phyloP scores from a whole-genome alignment of 2,329 filamentous ascomycete genomes.

The Ceratocystis variospora region DNA sequence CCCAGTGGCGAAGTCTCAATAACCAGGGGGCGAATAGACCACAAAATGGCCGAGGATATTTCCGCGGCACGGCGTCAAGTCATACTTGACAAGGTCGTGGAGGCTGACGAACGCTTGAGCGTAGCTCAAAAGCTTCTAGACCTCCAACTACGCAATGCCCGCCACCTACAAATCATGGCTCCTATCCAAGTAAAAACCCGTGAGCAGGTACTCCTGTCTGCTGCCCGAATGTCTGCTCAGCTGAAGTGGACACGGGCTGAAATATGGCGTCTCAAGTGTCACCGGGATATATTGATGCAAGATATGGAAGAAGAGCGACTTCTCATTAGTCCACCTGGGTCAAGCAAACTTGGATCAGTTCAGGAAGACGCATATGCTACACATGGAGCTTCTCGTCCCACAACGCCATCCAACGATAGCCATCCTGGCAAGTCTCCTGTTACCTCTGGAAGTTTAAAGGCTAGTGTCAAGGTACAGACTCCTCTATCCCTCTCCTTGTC shows the following conservation, averaged over 20 bases:
- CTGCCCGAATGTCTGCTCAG: constrained; percentile 71
- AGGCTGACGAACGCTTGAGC: constrained; percentile 67
- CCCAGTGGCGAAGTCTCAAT: constrained; percentile 61
- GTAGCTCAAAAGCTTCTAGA: constrained; percentile 66
- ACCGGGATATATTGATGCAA: constrained; percentile 72
- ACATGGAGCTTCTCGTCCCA: constrained; percentile 11
- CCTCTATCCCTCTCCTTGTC: constrained; percentile 10
- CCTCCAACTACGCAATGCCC: constrained; percentile 69
- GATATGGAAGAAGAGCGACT: constrained; percentile 66
- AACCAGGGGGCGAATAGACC: constrained; percentile 59
- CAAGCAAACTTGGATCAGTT: constrained; percentile 7
- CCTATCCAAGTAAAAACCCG: constrained; percentile 84
- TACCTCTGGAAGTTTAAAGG: background rate
- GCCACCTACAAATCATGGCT: constrained; percentile 76
- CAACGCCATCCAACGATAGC: constrained; percentile 7
- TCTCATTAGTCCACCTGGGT: constrained; percentile 5
- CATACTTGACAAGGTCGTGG: constrained; percentile 69
- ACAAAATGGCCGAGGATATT: constrained; percentile 75
- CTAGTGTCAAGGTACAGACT: background rate
- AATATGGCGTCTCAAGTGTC: constrained; percentile 82
- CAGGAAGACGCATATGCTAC: constrained; percentile 7
- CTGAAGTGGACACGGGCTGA: constrained; percentile 90
- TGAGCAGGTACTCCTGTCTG: constrained; percentile 72
- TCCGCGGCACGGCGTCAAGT: constrained; percentile 67
- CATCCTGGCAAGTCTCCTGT: background rate